Evolutionary conservation across 139 green algal species (phyloP), one percentile per base, ranked within the genome.

Genomic region (Volvox africanus): DNA sequence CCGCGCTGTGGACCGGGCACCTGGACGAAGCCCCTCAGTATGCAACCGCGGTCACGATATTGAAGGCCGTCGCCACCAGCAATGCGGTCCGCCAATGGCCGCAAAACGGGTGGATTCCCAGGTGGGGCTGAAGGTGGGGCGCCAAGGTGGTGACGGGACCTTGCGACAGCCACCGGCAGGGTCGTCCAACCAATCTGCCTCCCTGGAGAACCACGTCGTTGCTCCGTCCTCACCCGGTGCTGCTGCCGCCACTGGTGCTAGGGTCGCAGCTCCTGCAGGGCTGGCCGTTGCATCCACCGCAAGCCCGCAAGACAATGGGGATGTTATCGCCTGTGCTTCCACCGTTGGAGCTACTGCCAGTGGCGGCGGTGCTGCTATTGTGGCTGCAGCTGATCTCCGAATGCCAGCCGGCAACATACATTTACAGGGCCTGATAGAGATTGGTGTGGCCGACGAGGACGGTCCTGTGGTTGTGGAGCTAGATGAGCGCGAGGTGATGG

Each of bases 391-490:
- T 30, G 71, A n/a, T n/a, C 20, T 73, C 71, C 71, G 17, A 16
- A 18, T 79, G 26, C 71, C 71, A 30, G 71, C 26, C 26, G 71
- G 71, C 71, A 30, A 32, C 22, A 75, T 26, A 2, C 5, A 75
- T 26, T 28, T 75, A 28, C 67, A 2, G 76, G 33, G 76, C 76
- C 13, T 82, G 76, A 1, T 20, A 1, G 76, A 11, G 18, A 55
- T 55, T 9, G 5, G 44, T 55, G 44, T 14, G 44, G 76, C 16
- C 19, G 78, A 68, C 36, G 85, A 82, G 16, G 85, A 89, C 35
- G 85, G 85, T 24, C 85, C 85, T 37, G 69, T 82, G 37, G 85
- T 89, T 44, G 85, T 89, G 2, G 44, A 73, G 37, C 28, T 82
- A 28, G 85, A 89, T 21, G 85, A 82, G 44, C 18, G 17, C 32